phyloP scores from a whole-genome alignment of 139 green algal species.

The Auxenochlorella protothecoides region DNA sequence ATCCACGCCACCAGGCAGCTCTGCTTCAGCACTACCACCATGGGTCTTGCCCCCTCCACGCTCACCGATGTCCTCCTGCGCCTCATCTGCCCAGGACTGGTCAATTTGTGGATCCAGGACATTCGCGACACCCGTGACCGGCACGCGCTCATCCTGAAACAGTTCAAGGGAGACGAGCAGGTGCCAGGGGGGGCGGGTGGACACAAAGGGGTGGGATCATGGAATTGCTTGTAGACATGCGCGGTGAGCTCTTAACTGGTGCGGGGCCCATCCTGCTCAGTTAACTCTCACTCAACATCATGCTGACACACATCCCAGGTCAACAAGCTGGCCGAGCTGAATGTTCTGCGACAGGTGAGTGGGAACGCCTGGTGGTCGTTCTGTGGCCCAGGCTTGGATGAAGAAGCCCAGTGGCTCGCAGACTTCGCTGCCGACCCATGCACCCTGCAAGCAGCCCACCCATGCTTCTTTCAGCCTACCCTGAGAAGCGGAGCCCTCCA shows the following conservation, averaged over 20 bases:
- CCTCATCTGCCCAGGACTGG: conserved; percentile 22
- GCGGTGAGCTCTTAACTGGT: background rate
- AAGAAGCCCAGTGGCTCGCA: background rate
- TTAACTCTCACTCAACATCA: no score
- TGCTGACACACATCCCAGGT: background rate
- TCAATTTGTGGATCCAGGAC: conserved; percentile 71
- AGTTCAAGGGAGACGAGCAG: conserved; percentile 23
- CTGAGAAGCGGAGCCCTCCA: no score
- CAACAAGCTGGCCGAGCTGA: conserved; percentile 12
- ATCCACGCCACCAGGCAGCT: background rate
- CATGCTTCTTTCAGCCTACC: background rate
- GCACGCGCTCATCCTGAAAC: conserved; percentile 5
- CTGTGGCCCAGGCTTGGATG: background rate
- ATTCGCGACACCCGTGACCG: conserved; percentile 40
- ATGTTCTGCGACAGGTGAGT: conserved; percentile 27
- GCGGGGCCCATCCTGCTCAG: no score
- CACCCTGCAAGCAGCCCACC: background rate
- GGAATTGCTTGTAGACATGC: background rate
- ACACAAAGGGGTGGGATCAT: no score
- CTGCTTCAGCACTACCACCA: background rate
- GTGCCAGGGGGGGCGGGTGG: background rate
- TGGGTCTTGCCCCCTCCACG: background rate
- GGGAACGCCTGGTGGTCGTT: background rate
- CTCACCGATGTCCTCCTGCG: background rate
- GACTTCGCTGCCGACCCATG: no score